These are phyloP conservation scores for Vitis hybrid DNA, from an alignment of 177 flowering plant genomes.

Conservation along the genomic window DNA sequence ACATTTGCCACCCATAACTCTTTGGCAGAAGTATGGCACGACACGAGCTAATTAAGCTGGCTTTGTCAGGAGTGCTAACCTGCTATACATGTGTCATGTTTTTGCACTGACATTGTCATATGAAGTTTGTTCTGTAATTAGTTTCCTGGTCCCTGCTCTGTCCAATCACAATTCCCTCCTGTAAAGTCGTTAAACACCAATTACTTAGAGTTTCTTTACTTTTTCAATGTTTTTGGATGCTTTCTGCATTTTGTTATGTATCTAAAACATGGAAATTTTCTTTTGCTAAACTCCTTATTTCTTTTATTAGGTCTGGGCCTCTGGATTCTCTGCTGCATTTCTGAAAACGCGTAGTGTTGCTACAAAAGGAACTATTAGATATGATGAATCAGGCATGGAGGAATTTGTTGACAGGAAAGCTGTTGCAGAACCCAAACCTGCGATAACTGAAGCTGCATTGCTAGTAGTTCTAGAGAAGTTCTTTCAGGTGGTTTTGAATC, in stretches of 20 bases:
- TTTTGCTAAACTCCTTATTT: background rate
- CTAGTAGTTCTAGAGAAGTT: conserved; percentile 73
- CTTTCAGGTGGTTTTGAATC: conserved; percentile 75
- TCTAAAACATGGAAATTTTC: too few relatives aligned
- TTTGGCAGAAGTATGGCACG: too few relatives aligned
- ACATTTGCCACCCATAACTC: too few relatives aligned
- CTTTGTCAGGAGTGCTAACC: too few relatives aligned
- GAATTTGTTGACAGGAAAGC: conserved; percentile 19
- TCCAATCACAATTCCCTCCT: too few relatives aligned
- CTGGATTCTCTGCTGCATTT: conserved; percentile 97
- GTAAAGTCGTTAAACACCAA: too few relatives aligned
- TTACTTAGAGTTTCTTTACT: background rate
- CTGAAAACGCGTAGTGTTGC: conserved; percentile 84
- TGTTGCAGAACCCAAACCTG: conserved; percentile 54
- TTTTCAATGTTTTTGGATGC: background rate
- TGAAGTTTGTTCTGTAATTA: too few relatives aligned
- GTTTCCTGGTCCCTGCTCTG: too few relatives aligned
- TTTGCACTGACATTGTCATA: too few relatives aligned
- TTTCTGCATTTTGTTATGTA: background rate
- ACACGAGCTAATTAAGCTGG: too few relatives aligned
- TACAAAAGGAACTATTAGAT: conserved; percentile 46
- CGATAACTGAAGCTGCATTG: conserved; percentile 78
- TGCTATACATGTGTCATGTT: too few relatives aligned
- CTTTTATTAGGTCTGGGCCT: conserved; percentile 87
- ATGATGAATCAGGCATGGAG: conserved; percentile 24